Evolutionary conservation across 2,329 filamentous ascomycete genomes (phyloP).

Genomic region (Pseudopyricularia javanii): DNA sequence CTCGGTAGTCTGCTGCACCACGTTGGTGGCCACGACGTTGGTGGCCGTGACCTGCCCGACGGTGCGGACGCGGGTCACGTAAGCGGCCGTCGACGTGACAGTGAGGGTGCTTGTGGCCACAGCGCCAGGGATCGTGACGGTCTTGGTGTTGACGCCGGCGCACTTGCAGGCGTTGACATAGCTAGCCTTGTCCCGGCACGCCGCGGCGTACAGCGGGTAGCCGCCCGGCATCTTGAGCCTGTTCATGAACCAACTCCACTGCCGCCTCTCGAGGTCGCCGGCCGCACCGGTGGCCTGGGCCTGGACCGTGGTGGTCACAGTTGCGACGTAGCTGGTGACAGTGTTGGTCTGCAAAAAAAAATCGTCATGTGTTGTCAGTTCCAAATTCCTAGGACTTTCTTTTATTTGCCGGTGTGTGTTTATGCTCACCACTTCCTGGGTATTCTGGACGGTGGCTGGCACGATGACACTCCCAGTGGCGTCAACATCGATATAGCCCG

Average conservation of each 20-base stretch:
- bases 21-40: background rate
- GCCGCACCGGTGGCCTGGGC: background rate
- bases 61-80: background rate
- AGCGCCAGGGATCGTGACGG: background rate
- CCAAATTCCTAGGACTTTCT: no score
- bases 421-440: background rate
- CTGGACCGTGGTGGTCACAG: background rate
- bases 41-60: background rate
- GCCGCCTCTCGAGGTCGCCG: background rate
- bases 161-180: conserved; percentile 1
- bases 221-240: background rate
- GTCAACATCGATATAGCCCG: background rate
- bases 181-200: background rate
- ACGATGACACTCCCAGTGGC: background rate
- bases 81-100: background rate
- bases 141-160: background rate
- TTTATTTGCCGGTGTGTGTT: no score
- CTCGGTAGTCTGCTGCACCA: background rate
- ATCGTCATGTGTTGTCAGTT: no score
- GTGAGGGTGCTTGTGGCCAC: background rate
- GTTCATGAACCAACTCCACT: background rate
- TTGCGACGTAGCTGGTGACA: background rate
- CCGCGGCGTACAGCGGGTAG: background rate
- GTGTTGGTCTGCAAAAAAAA: background rate
- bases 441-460: background rate